Percentiles rank a stretch among this genome's conserved stretches.
Conservation (phyloP, 371 early-diverging fungal genomes). For the Choanephora cucurbitarum region DNA sequence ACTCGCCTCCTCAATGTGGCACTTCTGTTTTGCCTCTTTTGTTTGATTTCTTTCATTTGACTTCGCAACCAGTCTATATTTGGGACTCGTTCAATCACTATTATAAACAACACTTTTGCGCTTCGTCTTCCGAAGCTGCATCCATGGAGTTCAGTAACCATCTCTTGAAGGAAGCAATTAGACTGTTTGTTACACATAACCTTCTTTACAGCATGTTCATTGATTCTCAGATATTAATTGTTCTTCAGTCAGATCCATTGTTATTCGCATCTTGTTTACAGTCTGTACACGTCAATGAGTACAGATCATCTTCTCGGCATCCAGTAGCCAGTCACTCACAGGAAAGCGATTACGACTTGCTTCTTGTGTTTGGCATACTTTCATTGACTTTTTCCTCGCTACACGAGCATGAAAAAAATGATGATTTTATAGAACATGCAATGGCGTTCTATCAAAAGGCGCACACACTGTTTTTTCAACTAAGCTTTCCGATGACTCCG, state of each 20-base stretch:
- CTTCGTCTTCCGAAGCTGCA: neutral
- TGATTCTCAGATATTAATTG: constrained; percentile 12
- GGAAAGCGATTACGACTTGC: constrained; percentile 3
- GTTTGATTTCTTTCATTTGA: constrained; percentile 36
- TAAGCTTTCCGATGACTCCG: constrained; percentile 18
- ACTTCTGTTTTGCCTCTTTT: constrained; percentile 35
- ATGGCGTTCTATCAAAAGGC: constrained; percentile 34
- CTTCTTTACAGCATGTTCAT: constrained; percentile 37
- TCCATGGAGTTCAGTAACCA: neutral
- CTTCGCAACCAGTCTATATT: constrained; percentile 29
- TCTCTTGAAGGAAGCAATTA: constrained; percentile 12
- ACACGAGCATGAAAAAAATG: neutral
- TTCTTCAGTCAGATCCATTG: constrained; percentile 10
- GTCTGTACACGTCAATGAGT: neutral
- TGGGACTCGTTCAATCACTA: constrained; percentile 24
- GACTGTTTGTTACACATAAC: constrained; percentile 27
- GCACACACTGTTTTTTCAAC: constrained; percentile 27
- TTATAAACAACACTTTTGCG: constrained; percentile 6
- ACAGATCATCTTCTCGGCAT: neutral
- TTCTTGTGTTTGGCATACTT: constrained; percentile 6
- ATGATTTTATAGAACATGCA: neutral
- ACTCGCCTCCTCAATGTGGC: constrained; percentile 10
- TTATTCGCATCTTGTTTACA: neutral
- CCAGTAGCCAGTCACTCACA: neutral
- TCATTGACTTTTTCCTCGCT: neutral